These are phyloP conservation scores for Penicillium sp. DNA, from an alignment of 2,329 filamentous ascomycete species.

Conservation along the genomic window DNA sequence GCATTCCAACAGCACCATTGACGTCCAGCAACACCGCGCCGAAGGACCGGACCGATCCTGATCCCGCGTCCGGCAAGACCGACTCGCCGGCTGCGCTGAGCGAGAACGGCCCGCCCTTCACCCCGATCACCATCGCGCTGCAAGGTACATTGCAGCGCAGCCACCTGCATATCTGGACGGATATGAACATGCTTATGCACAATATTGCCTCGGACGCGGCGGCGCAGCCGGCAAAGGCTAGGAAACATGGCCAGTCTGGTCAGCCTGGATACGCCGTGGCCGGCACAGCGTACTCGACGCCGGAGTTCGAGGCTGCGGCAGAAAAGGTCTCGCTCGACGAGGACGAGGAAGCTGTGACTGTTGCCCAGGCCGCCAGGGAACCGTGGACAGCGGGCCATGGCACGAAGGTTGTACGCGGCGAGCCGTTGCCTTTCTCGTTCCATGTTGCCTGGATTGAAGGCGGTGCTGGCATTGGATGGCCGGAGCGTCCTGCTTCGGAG, in stretches of 20 bases:
- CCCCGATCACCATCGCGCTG: constrained; percentile 84
- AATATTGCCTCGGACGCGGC: constrained; percentile 40
- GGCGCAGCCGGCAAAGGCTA: constrained; percentile 54
- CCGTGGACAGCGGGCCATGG: constrained; percentile 54
- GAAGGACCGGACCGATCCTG: constrained; percentile 32
- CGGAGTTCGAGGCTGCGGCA: constrained; percentile 62
- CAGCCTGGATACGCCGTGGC: constrained; percentile 79
- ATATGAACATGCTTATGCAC: constrained; percentile 87
- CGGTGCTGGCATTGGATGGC: constrained; percentile 43
- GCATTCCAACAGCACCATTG: constrained; percentile 77
- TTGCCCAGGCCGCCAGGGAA: constrained; percentile 49
- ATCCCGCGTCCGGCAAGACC: constrained; percentile 53
- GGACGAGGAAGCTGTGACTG: constrained; percentile 51
- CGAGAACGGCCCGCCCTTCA: constrained; percentile 48
- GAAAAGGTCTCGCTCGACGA: constrained; percentile 22
- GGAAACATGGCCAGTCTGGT: constrained; percentile 50
- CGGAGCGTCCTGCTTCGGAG: constrained; percentile 23
- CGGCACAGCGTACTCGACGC: constrained; percentile 83
- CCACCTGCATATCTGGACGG: constrained; percentile 87
- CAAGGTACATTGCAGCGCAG: constrained; percentile 85
- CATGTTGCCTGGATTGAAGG: constrained; percentile 73
- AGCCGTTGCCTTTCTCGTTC: constrained; percentile 77
- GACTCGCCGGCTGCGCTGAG: constrained; percentile 45
- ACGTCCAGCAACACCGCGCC: constrained; percentile 28
- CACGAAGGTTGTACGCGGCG: constrained; percentile 79